Conservation (phyloP, 768 basidiomycete genomes). For the Suillus tomentosus region DNA sequence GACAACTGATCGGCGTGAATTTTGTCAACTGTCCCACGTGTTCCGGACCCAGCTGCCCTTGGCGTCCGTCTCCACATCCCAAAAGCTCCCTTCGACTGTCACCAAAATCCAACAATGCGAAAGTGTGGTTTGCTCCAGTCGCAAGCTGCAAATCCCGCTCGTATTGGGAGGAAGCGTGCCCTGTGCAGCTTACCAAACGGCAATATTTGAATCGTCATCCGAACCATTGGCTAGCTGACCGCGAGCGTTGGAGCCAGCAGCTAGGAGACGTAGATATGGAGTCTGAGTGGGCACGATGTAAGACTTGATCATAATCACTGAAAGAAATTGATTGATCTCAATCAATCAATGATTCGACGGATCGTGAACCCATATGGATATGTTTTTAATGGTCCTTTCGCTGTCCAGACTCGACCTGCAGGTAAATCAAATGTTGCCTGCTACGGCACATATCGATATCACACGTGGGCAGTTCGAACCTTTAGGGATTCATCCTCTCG, state of each 20-base stretch:
- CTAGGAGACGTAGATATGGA: conserved; percentile 29
- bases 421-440: too few relatives aligned
- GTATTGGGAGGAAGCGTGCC: conserved; percentile 28
- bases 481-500: neutral
- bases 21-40: conserved; percentile 24
- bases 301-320: too few relatives aligned
- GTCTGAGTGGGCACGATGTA: too few relatives aligned
- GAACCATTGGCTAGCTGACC: conserved; percentile 48
- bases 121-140: conserved; percentile 79
- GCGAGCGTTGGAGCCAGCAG: conserved; percentile 51
- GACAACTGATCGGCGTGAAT: conserved; percentile 50
- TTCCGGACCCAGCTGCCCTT: conserved; percentile 69
- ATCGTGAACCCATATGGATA: too few relatives aligned
- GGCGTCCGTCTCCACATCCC: conserved; percentile 72
- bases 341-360: too few relatives aligned
- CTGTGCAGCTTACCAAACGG: conserved; percentile 24
- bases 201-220: conserved; percentile 42
- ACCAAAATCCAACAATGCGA: conserved; percentile 54
- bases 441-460: too few relatives aligned
- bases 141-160: conserved; percentile 51
- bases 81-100: conserved; percentile 49
- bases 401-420: too few relatives aligned
- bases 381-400: too few relatives aligned
- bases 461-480: neutral
- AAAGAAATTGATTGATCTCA: too few relatives aligned